Evolutionary conservation across 768 basidiomycete species (phyloP).

Genomic region (Tephrocybe sp.): DNA sequence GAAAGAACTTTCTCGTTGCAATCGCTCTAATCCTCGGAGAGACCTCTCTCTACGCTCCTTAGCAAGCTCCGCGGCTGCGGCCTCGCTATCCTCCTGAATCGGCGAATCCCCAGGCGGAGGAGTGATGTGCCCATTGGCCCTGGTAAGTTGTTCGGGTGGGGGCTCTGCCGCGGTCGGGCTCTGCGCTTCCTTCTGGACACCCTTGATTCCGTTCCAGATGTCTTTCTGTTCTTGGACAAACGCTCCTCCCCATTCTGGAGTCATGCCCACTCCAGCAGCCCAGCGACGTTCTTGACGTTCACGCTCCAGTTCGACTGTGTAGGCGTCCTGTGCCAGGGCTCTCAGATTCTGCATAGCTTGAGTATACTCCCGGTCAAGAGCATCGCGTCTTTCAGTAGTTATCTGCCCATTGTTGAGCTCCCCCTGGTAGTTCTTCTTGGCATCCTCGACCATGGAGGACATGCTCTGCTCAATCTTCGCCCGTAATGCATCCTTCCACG

Average conservation of each 20-base stretch:
- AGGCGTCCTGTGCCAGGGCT: slow-evolving; percentile 44
- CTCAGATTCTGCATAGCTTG: slow-evolving; percentile 43
- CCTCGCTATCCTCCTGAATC: background rate
- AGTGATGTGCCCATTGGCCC: background rate
- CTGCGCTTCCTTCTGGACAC: slow-evolving; percentile 10
- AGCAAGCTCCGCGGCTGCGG: slow-evolving; percentile 2
- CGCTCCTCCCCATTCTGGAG: slow-evolving; percentile 26
- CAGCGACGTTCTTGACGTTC: slow-evolving; percentile 52
- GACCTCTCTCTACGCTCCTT: slow-evolving; percentile 5
- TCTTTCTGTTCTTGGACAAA: slow-evolving; percentile 36
- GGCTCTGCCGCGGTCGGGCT: slow-evolving; percentile 8
- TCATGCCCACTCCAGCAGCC: slow-evolving; percentile 36
- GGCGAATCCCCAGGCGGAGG: background rate
- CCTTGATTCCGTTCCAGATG: slow-evolving; percentile 46
- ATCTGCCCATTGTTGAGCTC: slow-evolving; percentile 46
- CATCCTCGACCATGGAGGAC: slow-evolving; percentile 50
- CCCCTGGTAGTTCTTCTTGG: slow-evolving; percentile 54
- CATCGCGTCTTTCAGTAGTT: slow-evolving; percentile 27
- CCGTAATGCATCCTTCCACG: slow-evolving; percentile 49
- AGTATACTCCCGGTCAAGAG: slow-evolving; percentile 36
- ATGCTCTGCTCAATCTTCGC: slow-evolving; percentile 48
- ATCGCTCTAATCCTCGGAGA: background rate
- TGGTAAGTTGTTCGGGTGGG: background rate
- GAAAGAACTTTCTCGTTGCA: background rate
- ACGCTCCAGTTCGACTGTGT: slow-evolving; percentile 37